These are phyloP conservation scores for Mesembryanthemum crystallinum DNA, from an alignment of 148 eudicot species.

Conservation along the genomic window DNA sequence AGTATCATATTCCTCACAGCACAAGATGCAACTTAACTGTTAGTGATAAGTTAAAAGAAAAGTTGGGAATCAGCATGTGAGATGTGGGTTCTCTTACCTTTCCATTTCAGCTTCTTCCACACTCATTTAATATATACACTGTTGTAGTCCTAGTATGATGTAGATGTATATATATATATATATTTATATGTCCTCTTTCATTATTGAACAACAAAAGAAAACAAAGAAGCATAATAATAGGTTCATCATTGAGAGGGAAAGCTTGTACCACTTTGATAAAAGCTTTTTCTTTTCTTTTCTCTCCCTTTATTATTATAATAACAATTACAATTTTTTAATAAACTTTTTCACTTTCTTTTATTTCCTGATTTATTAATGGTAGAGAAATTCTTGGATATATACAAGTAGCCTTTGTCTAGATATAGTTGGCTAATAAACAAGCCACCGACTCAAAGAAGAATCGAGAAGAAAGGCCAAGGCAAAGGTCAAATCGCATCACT, in stretches of 20 bases:
- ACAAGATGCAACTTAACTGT: constrained; percentile 12
- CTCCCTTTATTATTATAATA: background rate
- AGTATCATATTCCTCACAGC: background rate
- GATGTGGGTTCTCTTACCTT: background rate
- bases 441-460: background rate
- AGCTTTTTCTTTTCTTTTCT: background rate
- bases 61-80: constrained; percentile 8
- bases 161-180: too few relatives aligned
- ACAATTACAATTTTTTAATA: too few relatives aligned
- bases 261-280: background rate
- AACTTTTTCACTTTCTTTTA: too few relatives aligned
- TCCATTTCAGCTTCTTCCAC: background rate
- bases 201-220: background rate
- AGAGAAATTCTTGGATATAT: too few relatives aligned
- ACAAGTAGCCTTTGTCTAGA: too few relatives aligned
- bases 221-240: constrained; percentile 4
- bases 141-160: too few relatives aligned
- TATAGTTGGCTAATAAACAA: too few relatives aligned
- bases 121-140: background rate
- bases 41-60: background rate
- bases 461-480: background rate
- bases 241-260: constrained; percentile 4
- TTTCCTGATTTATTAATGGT: too few relatives aligned
- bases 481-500: background rate
- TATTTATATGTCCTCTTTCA: background rate